Percentiles rank a stretch among this genome's conserved stretches.
These are phyloP conservation scores for Candida xiaguanensis DNA, from an alignment of 805 yeast species.

Conservation along the genomic window DNA sequence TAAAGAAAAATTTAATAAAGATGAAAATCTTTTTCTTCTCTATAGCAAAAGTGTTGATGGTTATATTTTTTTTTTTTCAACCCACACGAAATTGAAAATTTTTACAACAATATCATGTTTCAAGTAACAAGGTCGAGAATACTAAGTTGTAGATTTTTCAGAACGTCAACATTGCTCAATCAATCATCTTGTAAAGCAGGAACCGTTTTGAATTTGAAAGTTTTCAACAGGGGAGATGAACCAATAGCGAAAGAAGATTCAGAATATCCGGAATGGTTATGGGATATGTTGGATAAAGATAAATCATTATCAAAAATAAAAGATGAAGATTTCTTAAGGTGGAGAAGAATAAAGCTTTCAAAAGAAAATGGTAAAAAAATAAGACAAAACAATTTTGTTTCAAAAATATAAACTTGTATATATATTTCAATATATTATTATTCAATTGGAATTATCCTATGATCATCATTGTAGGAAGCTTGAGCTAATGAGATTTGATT, in stretches of 20 bases:
- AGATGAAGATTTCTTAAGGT: constrained; percentile 58
- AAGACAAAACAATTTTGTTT: constrained; percentile 75
- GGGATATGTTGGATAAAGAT: constrained; percentile 74
- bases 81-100: constrained; percentile 6
- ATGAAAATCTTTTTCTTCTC: constrained; percentile 3
- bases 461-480: constrained; percentile 13
- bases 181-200: constrained; percentile 57
- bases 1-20: neutral
- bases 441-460: constrained; percentile 7
- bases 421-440: constrained; percentile 3
- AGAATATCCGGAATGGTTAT: constrained; percentile 94
- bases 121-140: neutral
- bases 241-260: constrained; percentile 83
- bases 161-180: neutral
- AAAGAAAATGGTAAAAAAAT: constrained; percentile 64
- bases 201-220: constrained; percentile 64
- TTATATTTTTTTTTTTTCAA: constrained; percentile 2
- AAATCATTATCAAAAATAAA: constrained; percentile 56
- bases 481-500: constrained; percentile 24
- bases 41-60: constrained; percentile 4
- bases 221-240: constrained; percentile 78
- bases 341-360: constrained; percentile 65
- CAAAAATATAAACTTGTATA: constrained; percentile 39
- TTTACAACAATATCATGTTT: constrained; percentile 1
- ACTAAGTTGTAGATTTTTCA: neutral